Evolutionary conservation across 768 basidiomycete genomes (phyloP), one percentile per base, ranked within the genome.

Genomic region (Chalciporus chontae): DNA sequence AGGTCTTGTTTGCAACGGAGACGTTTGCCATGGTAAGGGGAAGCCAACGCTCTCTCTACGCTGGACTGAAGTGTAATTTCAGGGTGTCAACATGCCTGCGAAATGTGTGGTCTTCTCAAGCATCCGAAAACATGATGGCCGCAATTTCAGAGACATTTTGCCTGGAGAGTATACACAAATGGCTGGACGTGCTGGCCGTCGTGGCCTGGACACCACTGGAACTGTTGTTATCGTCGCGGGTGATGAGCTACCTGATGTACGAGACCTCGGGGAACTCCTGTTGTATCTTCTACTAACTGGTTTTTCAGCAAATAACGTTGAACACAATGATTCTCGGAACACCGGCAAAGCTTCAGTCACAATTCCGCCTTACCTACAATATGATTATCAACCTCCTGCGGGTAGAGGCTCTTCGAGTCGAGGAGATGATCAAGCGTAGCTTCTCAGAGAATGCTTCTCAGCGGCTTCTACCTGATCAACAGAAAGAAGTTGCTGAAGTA

Each of bases 61-160:
- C 52, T 53, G 47, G 61, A 18, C 15, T 19, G 26, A 47, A 29
- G 51, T 24, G 15, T 36, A 50, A 44, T 19, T 47, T 8, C 52
- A 97, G 94, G 96, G 96, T 43, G 96, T 99, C 47, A 99, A 99
- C 69, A 99, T 99, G 96, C 96, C 96, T 17, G 92, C 96, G 3
- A 88, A 84, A 75, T 94, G 87, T 60, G 96, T 99, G 4, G 96
- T 97, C 7, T 99, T 97, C 69, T 94, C 96, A 4, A 84, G 81
- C 40, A 94, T 89, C 45, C 79, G 93, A 40, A 99, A 99, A 65
- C 95, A 98, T 63, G 96, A 99, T 57, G 96, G 96, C 5, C 81
- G 84, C 24, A 85, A 72, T 57, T 99, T 99, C 76, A 81, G 96
- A 52, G 90, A 93, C 36, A 85, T 95, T 29, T 69, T 91, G 1